Percentiles rank a stretch among this genome's conserved stretches.
These are phyloP conservation scores for Epicoccum nigrum DNA, from an alignment of 2,329 filamentous ascomycete species.

Conservation along the genomic window DNA sequence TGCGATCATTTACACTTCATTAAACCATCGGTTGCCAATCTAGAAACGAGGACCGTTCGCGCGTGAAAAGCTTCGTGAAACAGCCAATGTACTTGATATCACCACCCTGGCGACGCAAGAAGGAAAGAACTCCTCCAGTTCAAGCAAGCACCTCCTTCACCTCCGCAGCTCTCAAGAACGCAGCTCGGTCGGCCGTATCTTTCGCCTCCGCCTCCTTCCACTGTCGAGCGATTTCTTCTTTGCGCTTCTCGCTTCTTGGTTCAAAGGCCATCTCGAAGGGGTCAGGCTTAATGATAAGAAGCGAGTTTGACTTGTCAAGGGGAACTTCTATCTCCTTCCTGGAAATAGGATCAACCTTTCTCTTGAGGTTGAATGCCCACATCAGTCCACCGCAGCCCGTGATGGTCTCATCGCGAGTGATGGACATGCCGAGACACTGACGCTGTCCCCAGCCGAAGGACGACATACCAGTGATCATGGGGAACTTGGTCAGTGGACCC, in stretches of 20 bases:
- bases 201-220: conserved; percentile 47
- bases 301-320: conserved; percentile 59
- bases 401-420: conserved; percentile 63
- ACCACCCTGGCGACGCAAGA: background rate
- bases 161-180: conserved; percentile 42
- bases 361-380: conserved; percentile 56
- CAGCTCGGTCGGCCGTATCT: conserved; percentile 44
- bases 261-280: conserved; percentile 62
- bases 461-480: conserved; percentile 68
- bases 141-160: conserved; percentile 8
- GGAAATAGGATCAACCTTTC: conserved; percentile 54
- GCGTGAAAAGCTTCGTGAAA: too few species aligned
- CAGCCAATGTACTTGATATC: background rate
- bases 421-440: conserved; percentile 66
- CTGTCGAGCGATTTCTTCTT: conserved; percentile 34
- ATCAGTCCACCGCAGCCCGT: conserved; percentile 59
- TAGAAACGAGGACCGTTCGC: too few species aligned
- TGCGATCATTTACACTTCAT: too few species aligned
- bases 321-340: conserved; percentile 52
- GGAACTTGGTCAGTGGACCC: conserved; percentile 67
- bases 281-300: conserved; percentile 65
- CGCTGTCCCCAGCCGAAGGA: conserved; percentile 70
- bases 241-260: conserved; percentile 53
- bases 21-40: too few species aligned
- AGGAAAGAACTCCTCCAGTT: background rate